Evolutionary conservation across 2,329 filamentous ascomycete genomes (phyloP).

Genomic region (Diaporthe nobilis): DNA sequence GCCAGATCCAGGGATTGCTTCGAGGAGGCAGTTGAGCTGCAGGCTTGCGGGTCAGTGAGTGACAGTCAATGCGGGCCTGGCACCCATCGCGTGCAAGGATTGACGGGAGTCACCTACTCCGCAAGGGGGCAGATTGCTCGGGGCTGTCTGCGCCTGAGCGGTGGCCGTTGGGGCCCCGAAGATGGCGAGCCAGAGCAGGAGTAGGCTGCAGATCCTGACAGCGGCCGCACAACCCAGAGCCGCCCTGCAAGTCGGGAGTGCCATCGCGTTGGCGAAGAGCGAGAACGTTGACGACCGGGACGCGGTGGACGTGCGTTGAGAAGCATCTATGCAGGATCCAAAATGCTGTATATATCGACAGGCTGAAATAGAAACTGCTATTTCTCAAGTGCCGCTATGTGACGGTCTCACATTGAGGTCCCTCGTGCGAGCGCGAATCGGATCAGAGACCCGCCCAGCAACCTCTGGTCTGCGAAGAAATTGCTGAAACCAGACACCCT

Average conservation of each 20-base stretch:
- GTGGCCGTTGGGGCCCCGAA: conserved; percentile 7
- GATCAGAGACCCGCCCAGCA: conserved; percentile 12
- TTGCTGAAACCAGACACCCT: conserved; percentile 29
- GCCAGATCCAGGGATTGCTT: conserved; percentile 24
- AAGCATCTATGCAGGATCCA: conserved; percentile 14
- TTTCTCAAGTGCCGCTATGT: conserved; percentile 2
- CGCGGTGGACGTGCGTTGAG: conserved; percentile 3
- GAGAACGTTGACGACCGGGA: conserved; percentile 8
- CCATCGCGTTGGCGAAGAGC: conserved; percentile 5
- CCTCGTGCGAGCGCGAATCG: conserved; percentile 16
- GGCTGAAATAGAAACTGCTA: not conserved
- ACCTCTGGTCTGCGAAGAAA: conserved; percentile 11
- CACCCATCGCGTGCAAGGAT: not conserved
- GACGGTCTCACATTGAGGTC: conserved; percentile 8
- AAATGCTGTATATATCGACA: conserved; percentile 12
- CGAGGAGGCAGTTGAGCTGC: conserved; percentile 37
- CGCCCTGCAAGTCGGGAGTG: not conserved
- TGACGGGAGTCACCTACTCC: conserved; percentile 30
- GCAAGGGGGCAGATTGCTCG: conserved; percentile 27
- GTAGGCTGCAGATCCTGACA: conserved; percentile 5
- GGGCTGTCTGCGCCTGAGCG: conserved; percentile 32
- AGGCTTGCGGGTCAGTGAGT: conserved; percentile 7
- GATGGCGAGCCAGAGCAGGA: conserved; percentile 29
- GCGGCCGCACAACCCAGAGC: conserved; percentile 6
- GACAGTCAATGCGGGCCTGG: not conserved